phyloP scores from a whole-genome alignment of 257 asterid species.

The Lantana camara region DNA sequence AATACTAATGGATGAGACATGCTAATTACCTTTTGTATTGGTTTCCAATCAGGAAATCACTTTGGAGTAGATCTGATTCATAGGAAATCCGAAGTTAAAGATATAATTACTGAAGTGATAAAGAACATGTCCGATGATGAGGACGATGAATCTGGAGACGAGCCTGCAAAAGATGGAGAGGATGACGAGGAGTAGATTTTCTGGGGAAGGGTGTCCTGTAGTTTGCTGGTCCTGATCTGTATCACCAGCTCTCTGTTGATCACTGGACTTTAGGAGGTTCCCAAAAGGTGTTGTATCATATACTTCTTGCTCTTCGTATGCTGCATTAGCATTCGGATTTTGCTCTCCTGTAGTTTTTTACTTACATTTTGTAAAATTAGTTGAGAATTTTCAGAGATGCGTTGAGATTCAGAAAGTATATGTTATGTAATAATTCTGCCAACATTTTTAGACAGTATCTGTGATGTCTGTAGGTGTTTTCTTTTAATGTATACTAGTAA shows the following conservation, averaged over 20 bases:
- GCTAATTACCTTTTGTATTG: conserved; percentile 20
- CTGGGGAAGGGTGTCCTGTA: background rate
- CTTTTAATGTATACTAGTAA: background rate
- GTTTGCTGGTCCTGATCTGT: conserved; percentile 6
- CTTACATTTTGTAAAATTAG: conserved; percentile 32
- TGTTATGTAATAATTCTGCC: conserved; percentile 29
- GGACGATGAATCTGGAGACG: conserved; percentile 40
- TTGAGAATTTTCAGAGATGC: too few species aligned
- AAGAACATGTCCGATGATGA: conserved; percentile 73
- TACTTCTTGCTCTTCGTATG: conserved; percentile 20
- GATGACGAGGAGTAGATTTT: conserved; percentile 40
- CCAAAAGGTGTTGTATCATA: conserved; percentile 20
- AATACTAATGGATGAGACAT: background rate
- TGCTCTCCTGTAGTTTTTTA: conserved; percentile 25
- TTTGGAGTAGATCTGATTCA: conserved; percentile 64
- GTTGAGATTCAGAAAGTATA: conserved; percentile 21
- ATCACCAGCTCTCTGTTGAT: background rate
- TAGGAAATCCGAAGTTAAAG: conserved; percentile 80
- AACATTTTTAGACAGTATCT: conserved; percentile 9
- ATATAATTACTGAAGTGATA: conserved; percentile 78
- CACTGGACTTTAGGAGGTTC: conserved; percentile 19
- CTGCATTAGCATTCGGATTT: conserved; percentile 21
- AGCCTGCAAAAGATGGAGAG: conserved; percentile 46
- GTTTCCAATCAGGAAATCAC: conserved; percentile 53
- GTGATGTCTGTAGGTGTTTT: background rate